Evolutionary conservation across 805 yeast species (phyloP).

Genomic region (Suhomyces xylopsoci): DNA sequence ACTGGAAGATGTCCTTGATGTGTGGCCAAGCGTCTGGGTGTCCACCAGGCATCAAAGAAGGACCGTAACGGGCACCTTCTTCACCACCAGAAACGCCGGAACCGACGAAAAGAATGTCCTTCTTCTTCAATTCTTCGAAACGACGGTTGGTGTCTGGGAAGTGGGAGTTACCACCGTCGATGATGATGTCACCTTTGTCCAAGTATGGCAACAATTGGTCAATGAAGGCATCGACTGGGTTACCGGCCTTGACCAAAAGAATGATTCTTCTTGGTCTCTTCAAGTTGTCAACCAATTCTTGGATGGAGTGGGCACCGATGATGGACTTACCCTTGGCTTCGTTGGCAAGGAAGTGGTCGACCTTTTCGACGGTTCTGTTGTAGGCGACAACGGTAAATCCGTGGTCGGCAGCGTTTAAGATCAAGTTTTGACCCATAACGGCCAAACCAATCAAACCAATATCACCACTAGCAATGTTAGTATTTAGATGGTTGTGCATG

Average conservation of each 20-base stretch:
- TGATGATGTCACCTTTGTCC: slow-evolving; percentile 96
- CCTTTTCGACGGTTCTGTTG: slow-evolving; percentile 97
- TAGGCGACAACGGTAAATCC: slow-evolving; percentile 97
- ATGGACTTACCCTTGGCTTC: slow-evolving; percentile 98
- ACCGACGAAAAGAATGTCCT: slow-evolving; percentile 92
- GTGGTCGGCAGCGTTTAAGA: slow-evolving; percentile 97
- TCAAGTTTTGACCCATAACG: slow-evolving; percentile 99
- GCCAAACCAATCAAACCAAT: slow-evolving; percentile 98
- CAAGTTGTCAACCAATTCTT: slow-evolving; percentile 81
- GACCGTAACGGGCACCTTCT: slow-evolving; percentile 99
- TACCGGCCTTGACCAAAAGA: slow-evolving; percentile 93
- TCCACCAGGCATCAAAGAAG: slow-evolving; percentile 99
- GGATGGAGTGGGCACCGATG: slow-evolving; percentile 90
- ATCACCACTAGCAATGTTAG: slow-evolving; percentile 66
- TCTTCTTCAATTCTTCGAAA: slow-evolving; percentile 77
- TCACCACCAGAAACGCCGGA: slow-evolving; percentile 99
- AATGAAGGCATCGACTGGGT: slow-evolving; percentile 89
- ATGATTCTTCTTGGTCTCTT: slow-evolving; percentile 97
- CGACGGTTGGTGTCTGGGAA: slow-evolving; percentile 99
- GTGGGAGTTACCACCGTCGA: slow-evolving; percentile 99
- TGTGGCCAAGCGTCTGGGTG: slow-evolving; percentile 98
- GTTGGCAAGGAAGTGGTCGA: slow-evolving; percentile 86
- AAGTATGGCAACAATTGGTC: slow-evolving; percentile 83
- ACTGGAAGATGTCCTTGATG: slow-evolving; percentile 93
- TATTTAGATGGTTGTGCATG: slow-evolving; percentile 14